Conservation (phyloP, 148 eudicot genomes). For the Vaccinium macrocarpon region DNA sequence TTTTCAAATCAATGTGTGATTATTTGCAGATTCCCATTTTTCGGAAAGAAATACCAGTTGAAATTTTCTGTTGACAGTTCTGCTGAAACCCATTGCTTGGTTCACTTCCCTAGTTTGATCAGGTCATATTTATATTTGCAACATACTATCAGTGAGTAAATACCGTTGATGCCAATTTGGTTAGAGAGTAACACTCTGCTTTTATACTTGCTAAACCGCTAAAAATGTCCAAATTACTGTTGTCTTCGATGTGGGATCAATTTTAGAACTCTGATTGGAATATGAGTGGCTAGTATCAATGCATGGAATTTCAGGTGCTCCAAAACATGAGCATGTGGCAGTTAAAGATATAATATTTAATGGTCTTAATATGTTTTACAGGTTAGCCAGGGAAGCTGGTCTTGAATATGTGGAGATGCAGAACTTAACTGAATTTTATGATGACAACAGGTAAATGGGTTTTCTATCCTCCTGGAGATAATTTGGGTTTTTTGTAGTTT, state of each 20-base stretch:
- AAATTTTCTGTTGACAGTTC: conserved; percentile 81
- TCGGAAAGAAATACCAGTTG: conserved; percentile 95
- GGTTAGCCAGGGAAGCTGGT: conserved; percentile 98
- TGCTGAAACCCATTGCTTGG: conserved; percentile 94
- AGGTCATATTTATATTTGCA: conserved; percentile 45
- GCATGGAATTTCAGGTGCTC: not conserved
- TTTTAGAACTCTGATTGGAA: not conserved
- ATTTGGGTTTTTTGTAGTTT: not conserved
- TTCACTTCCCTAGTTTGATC: conserved; percentile 96
- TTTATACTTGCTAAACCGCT: not conserved
- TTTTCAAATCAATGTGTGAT: conserved; percentile 14
- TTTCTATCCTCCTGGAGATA: not conserved
- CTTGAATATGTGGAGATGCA: conserved; percentile 94
- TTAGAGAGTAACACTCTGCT: not conserved
- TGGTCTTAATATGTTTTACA: conserved; percentile 25
- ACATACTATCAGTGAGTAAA: not conserved
- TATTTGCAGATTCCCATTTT: conserved; percentile 77
- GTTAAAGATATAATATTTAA: not conserved
- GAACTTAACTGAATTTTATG: conserved; percentile 89
- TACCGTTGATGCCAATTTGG: not conserved
- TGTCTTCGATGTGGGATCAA: not conserved
- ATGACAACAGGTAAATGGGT: conserved; percentile 66
- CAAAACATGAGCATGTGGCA: not conserved
- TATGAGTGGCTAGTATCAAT: not conserved
- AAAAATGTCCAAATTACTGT: not conserved